Percentiles rank a stretch among this genome's conserved stretches.
phyloP scores from a whole-genome alignment of 805 yeast species.

The Ogataea siamensis region DNA sequence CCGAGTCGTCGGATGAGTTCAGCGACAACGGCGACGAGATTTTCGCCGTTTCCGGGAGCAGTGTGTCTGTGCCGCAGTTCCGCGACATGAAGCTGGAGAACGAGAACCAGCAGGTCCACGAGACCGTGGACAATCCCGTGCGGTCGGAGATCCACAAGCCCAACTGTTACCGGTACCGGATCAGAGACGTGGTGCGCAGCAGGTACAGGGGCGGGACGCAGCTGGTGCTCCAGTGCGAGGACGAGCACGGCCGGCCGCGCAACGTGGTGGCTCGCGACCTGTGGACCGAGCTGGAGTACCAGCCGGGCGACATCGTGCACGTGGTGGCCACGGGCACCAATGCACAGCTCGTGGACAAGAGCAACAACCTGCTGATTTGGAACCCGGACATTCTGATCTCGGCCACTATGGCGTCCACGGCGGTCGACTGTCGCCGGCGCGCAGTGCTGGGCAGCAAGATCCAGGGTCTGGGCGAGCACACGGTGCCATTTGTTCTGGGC shows the following conservation, averaged over 20 bases:
- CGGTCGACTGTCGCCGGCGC: slow-evolving; percentile 69
- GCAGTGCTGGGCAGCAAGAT: slow-evolving; percentile 60
- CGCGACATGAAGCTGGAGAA: slow-evolving; percentile 24
- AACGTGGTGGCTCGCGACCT: slow-evolving; percentile 60
- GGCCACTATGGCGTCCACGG: slow-evolving; percentile 78
- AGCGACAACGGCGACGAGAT: slow-evolving; percentile 31
- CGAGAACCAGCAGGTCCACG: slow-evolving; percentile 16
- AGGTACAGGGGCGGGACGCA: slow-evolving; percentile 43
- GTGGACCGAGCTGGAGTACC: slow-evolving; percentile 50
- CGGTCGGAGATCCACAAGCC: slow-evolving; percentile 44
- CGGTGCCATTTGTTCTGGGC: slow-evolving; percentile 74
- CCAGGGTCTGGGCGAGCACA: slow-evolving; percentile 60
- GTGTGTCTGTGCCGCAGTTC: slow-evolving; percentile 9
- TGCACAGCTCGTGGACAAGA: slow-evolving; percentile 50
- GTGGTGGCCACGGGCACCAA: slow-evolving; percentile 43
- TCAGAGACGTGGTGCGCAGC: slow-evolving; percentile 34
- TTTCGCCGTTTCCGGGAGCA: slow-evolving; percentile 10
- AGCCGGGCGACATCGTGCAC: slow-evolving; percentile 58
- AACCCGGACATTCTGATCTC: slow-evolving; percentile 82
- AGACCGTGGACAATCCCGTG: slow-evolving; percentile 30
- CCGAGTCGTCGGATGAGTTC: slow-evolving; percentile 21
- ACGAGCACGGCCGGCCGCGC: slow-evolving; percentile 31
- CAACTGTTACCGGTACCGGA: slow-evolving; percentile 49
- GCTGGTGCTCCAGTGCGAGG: slow-evolving; percentile 51
- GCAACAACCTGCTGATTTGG: slow-evolving; percentile 65